Percentiles rank a stretch among this genome's conserved stretches.
Conservation (phyloP, 495 filamentous ascomycete genomes). For the Penicillium cosmopolitanum region DNA sequence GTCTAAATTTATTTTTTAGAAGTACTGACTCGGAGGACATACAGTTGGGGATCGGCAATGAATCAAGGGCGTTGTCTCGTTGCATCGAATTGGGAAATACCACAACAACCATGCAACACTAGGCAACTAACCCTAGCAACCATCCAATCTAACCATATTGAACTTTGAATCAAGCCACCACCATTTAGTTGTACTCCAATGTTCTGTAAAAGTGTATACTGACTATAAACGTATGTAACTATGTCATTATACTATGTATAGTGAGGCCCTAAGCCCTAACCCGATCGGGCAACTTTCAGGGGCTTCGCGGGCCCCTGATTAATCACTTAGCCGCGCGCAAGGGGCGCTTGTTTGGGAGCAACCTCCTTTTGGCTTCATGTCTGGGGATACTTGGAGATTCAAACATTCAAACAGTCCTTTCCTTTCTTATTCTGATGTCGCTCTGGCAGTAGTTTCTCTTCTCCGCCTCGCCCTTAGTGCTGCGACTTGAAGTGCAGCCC, state of each 20-base stretch:
- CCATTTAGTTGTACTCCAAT: background rate
- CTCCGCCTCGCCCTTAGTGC: slow-evolving; percentile 19
- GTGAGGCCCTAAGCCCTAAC: slow-evolving; percentile 24
- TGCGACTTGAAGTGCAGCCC: slow-evolving; percentile 31
- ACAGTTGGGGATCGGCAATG: slow-evolving; percentile 1
- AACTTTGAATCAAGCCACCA: too few relatives aligned
- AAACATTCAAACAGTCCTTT: slow-evolving; percentile 21
- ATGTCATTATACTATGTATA: background rate
- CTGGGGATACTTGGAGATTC: slow-evolving; percentile 33
- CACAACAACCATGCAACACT: slow-evolving; percentile 5
- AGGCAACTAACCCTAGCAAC: background rate
- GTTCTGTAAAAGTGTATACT: background rate
- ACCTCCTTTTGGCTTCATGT: slow-evolving; percentile 44
- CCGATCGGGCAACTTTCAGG: slow-evolving; percentile 21
- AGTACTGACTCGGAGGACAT: background rate
- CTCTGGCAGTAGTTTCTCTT: slow-evolving; percentile 41
- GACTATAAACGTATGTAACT: background rate
- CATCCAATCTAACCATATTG: background rate
- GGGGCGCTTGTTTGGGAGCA: slow-evolving; percentile 42
- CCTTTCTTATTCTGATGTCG: slow-evolving; percentile 24
- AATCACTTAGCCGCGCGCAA: slow-evolving; percentile 46
- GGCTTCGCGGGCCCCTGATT: slow-evolving; percentile 20
- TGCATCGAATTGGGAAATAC: slow-evolving; percentile 6
- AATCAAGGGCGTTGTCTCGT: slow-evolving; percentile 3
- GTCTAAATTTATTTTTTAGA: background rate